phyloP scores from a whole-genome alignment of 164 flowering plant species.

The Warburgia ugandensis region DNA sequence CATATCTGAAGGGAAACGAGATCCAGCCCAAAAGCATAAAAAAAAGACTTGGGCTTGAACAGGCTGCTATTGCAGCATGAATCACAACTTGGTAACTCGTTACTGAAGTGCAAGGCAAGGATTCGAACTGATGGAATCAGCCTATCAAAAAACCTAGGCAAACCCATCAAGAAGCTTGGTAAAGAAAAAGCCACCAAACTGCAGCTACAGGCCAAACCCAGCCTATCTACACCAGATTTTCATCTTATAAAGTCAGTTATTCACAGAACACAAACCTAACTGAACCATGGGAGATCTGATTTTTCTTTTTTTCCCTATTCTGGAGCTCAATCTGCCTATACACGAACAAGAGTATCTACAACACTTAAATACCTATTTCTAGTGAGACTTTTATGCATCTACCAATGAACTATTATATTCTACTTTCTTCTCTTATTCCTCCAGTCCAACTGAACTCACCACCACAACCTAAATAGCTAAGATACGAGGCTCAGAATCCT shows the following conservation, averaged over 20 bases:
- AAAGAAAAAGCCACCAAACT: too few species aligned
- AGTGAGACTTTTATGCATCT: too few species aligned
- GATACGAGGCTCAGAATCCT: not conserved
- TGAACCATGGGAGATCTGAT: too few species aligned
- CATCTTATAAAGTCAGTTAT: conserved; percentile 8
- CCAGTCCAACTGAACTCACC: not conserved
- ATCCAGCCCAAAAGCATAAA: conserved; percentile 1
- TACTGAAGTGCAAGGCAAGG: not conserved
- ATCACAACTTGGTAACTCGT: not conserved
- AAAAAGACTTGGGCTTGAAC: conserved; percentile 11
- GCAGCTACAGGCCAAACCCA: conserved; percentile 17
- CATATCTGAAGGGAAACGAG: not conserved
- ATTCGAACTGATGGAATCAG: conserved; percentile 20
- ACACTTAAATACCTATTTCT: too few species aligned
- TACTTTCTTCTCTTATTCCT: too few species aligned
- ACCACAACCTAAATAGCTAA: not conserved
- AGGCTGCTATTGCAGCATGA: not conserved
- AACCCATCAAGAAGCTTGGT: conserved; percentile 39
- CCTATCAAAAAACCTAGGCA: conserved; percentile 39
- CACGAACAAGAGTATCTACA: too few species aligned
- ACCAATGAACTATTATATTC: too few species aligned
- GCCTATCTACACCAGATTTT: too few species aligned
- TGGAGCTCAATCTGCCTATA: too few species aligned
- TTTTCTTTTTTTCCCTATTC: too few species aligned
- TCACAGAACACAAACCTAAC: too few species aligned